These are phyloP conservation scores for Orbilia brochopaga DNA, from an alignment of 2,329 filamentous ascomycete species.

Conservation along the genomic window DNA sequence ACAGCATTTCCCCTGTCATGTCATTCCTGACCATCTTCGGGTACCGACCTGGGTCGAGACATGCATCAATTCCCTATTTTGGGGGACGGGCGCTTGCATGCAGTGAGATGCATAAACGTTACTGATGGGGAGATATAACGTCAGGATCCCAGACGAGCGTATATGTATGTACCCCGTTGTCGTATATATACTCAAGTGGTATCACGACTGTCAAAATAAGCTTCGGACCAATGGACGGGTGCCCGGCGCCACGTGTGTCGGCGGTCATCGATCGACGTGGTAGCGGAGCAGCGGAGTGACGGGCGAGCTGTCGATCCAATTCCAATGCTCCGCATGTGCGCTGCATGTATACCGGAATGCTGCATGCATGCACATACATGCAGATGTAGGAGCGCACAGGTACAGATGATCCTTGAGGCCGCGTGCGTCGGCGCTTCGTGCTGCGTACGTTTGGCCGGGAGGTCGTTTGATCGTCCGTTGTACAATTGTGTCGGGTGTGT, in stretches of 20 bases:
- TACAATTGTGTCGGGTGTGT: background rate
- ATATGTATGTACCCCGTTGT: background rate
- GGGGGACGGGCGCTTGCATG: background rate
- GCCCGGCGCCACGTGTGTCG: background rate
- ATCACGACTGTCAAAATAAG: conserved; percentile 47
- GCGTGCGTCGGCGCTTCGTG: background rate
- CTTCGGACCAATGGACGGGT: conserved; percentile 10
- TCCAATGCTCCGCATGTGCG: background rate
- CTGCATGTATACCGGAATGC: too few species aligned
- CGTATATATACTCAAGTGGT: background rate
- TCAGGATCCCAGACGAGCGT: background rate
- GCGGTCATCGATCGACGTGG: conserved; percentile 9
- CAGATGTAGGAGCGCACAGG: too few species aligned
- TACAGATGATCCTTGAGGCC: too few species aligned
- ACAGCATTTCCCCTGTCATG: background rate
- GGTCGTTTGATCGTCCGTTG: conserved; percentile 37
- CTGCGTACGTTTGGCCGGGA: too few species aligned
- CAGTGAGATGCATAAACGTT: background rate
- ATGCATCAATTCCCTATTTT: background rate
- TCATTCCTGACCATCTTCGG: background rate
- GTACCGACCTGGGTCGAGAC: too few species aligned
- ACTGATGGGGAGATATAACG: background rate
- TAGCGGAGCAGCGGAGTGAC: too few species aligned
- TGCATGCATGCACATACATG: too few species aligned
- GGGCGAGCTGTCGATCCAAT: conserved; percentile 19